Percentiles rank a stretch among this genome's conserved stretches.
These are phyloP conservation scores for Penicillium lagena DNA, from an alignment of 495 filamentous ascomycete species.

Conservation along the genomic window DNA sequence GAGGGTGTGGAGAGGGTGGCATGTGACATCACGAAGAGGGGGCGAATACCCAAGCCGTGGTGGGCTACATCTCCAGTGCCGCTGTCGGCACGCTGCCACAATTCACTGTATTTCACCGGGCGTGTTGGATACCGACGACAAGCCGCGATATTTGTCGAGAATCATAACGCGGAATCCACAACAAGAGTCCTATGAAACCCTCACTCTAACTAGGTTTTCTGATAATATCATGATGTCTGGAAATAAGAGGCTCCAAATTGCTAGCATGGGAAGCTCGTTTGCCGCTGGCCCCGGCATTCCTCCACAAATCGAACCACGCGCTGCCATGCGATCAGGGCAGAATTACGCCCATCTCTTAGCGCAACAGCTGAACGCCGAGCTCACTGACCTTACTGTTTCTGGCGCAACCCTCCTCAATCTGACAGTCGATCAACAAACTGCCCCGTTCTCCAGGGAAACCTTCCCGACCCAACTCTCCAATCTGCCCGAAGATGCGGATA, in stretches of 20 bases:
- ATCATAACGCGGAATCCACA: no score
- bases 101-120: no score
- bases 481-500: conserved; percentile 27
- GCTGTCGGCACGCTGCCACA: no score
- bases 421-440: conserved; percentile 26
- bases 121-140: no score
- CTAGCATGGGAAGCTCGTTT: conserved; percentile 31
- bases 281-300: conserved; percentile 38
- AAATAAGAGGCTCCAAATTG: conserved; percentile 12
- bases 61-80: no score
- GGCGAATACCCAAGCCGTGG: no score
- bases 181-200: no score
- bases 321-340: conserved; percentile 26
- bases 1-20: no score
- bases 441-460: conserved; percentile 5
- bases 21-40: no score
- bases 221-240: conserved; percentile 9
- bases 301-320: conserved; percentile 21
- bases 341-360: conserved; percentile 39
- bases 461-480: conserved; percentile 33
- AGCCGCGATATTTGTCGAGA: no score
- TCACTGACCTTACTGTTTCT: conserved; percentile 37
- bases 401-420: conserved; percentile 38
- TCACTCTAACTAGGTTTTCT: no score
- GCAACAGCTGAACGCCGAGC: conserved; percentile 18